These are phyloP conservation scores for Amylocystis lapponica DNA, from an alignment of 768 basidiomycete species.

Conservation along the genomic window DNA sequence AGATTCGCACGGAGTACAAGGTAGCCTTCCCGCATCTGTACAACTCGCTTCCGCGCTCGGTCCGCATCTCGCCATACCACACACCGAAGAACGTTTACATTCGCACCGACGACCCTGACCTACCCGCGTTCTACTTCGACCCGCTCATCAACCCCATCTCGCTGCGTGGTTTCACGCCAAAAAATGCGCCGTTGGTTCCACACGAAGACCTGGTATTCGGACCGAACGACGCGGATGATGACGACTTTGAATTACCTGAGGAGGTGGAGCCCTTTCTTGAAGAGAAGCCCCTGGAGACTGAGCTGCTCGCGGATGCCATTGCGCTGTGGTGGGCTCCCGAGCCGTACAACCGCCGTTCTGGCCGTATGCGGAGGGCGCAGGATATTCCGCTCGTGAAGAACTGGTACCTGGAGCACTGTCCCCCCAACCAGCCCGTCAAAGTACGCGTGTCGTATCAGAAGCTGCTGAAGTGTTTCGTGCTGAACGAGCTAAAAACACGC, in stretches of 20 bases:
- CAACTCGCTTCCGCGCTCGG: slow-evolving; percentile 94
- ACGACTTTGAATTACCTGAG: slow-evolving; percentile 83
- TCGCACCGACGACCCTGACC: slow-evolving; percentile 97
- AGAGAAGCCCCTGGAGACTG: slow-evolving; percentile 76
- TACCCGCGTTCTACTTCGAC: slow-evolving; percentile 98
- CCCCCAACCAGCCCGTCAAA: slow-evolving; percentile 93
- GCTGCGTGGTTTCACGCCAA: slow-evolving; percentile 76
- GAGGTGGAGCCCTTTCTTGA: slow-evolving; percentile 74
- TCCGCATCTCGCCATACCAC: slow-evolving; percentile 89
- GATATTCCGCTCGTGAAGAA: slow-evolving; percentile 95
- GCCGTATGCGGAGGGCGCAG: slow-evolving; percentile 89
- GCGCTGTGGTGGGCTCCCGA: slow-evolving; percentile 99
- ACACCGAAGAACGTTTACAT: slow-evolving; percentile 97
- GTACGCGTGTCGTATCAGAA: slow-evolving; percentile 99
- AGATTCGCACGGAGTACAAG: slow-evolving; percentile 98
- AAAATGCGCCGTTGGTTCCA: slow-evolving; percentile 75
- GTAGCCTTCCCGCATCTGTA: slow-evolving; percentile 99
- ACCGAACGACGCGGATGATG: slow-evolving; percentile 77
- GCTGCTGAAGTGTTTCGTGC: slow-evolving; percentile 88
- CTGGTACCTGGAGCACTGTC: slow-evolving; percentile 98
- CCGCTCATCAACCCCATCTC: slow-evolving; percentile 98
- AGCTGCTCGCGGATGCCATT: slow-evolving; percentile 92
- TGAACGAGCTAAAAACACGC: slow-evolving; percentile 87
- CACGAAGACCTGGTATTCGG: slow-evolving; percentile 95
- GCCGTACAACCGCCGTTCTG: slow-evolving; percentile 89